Base-by-base conservation (phyloP, 208 protist genomes). In the Polymyxa betae region DNA sequence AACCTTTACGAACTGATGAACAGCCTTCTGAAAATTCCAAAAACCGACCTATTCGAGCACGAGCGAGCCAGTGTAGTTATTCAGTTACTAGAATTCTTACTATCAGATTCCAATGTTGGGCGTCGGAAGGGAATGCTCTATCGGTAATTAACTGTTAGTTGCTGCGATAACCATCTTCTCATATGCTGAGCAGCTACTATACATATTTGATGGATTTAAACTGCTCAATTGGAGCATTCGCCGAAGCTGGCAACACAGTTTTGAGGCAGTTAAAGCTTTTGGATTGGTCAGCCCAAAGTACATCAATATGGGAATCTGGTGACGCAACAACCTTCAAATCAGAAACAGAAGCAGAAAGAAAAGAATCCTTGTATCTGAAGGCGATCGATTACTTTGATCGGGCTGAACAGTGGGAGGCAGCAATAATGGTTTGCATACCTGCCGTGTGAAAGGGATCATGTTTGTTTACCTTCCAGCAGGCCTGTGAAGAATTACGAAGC, bases 101-200 rank as follows among this genome's bases (percentile, higher is more conserved):
- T 82, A n/a, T 82, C 72, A 20, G 72, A 82, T 43, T 82, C 72
- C n/a, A 82, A 82, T 82, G 72, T n/a, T 82, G 72, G 72, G n/a
- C 72, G 72, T 82, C 72, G 72, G 10, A 82, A 82, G 72, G 40
- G 16, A 5, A 82, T 82, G 72, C 72, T 82, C 12, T 82, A 82
- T 43, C 72, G 72, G 72, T 82, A 40, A 16, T 35, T 43, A 35
- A 43, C 72, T 35, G 16, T 20, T 82, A 38, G 5, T 43, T 35
- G 5, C 16, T 82, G 5, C n/a, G 16, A 45, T 40, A 5, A 5
- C 72, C 40, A 12, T 35, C 35, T 20, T 82, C 12, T 45, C 5
- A 45, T 35, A 35, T 5, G 35, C 72, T 43, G 16, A 5, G 5
- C 35, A 82, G 72, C 16, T 82, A 82, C n/a, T 82, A 82, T 82